Percentiles rank a stretch among this genome's conserved stretches.
Conservation (phyloP, 257 asterid genomes). For the Thymus quinquecostatus region DNA sequence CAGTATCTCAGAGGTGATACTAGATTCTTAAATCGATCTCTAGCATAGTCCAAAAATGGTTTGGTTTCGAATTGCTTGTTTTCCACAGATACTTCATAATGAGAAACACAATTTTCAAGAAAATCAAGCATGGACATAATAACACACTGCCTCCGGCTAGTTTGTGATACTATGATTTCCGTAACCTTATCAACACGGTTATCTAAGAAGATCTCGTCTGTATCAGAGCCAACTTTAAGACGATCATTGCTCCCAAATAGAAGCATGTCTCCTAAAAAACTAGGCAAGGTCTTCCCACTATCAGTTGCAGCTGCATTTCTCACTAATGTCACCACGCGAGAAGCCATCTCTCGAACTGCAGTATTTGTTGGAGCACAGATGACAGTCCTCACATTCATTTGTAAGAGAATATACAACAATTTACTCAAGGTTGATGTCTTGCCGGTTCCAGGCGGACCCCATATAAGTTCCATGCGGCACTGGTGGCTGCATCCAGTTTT, state of each 20-base stretch:
- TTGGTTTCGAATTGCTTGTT: conserved; percentile 32
- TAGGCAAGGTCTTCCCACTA: neutral
- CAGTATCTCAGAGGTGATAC: conserved; percentile 38
- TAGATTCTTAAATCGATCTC: conserved; percentile 36
- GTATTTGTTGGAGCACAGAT: conserved; percentile 69
- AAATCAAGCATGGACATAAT: conserved; percentile 38
- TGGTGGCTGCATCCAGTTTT: conserved; percentile 27
- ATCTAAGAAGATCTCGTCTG: conserved; percentile 45
- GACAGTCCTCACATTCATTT: conserved; percentile 48
- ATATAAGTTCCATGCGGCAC: conserved; percentile 45
- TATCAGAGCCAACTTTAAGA: conserved; percentile 38
- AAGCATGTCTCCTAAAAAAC: conserved; percentile 47
- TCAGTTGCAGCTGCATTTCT: conserved; percentile 28
- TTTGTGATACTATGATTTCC: conserved; percentile 33
- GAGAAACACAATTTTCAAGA: conserved; percentile 47
- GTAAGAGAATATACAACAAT: conserved; percentile 43
- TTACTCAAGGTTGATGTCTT: conserved; percentile 52
- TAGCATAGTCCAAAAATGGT: conserved; percentile 42
- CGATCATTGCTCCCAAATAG: conserved; percentile 49
- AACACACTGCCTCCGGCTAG: conserved; percentile 45
- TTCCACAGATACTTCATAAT: conserved; percentile 33
- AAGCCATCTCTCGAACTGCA: conserved; percentile 54
- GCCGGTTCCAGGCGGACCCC: conserved; percentile 83
- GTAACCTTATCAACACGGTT: conserved; percentile 43
- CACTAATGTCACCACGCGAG: conserved; percentile 41